A percentile compares a stretch with the other conserved stretches of the same genome.
These are phyloP conservation scores for Coniella vitis DNA, from an alignment of 2,329 filamentous ascomycete species.

Conservation along the genomic window DNA sequence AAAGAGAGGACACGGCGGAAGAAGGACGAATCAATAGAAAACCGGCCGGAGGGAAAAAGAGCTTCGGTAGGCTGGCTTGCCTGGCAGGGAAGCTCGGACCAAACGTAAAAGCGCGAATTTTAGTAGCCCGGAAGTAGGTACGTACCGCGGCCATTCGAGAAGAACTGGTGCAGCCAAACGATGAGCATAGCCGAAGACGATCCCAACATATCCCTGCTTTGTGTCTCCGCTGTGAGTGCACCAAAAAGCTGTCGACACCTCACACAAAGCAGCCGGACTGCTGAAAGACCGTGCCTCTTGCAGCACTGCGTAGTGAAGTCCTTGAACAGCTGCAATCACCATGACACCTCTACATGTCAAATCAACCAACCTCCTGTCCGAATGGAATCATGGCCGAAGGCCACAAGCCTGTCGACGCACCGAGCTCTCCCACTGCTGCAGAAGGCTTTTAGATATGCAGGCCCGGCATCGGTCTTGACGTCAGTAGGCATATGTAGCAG, in stretches of 20 bases:
- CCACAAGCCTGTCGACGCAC: too few relatives aligned
- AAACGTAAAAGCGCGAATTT: constrained; percentile 20
- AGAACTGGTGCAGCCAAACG: background rate
- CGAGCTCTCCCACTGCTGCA: background rate
- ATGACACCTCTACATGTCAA: too few relatives aligned
- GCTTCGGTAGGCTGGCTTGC: constrained; percentile 19
- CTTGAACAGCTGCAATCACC: too few relatives aligned
- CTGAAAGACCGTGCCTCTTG: background rate
- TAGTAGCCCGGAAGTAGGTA: background rate
- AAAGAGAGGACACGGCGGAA: constrained; percentile 29
- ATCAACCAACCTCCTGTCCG: too few relatives aligned
- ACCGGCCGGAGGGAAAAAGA: constrained; percentile 22
- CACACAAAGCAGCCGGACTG: background rate
- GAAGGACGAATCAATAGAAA: constrained; percentile 18
- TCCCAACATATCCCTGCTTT: background rate
- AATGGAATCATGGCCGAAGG: too few relatives aligned
- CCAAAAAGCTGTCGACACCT: background rate
- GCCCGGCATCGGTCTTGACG: too few relatives aligned
- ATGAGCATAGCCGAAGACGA: background rate
- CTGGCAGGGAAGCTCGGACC: background rate
- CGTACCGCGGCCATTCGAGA: constrained; percentile 1
- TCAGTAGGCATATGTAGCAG: too few relatives aligned
- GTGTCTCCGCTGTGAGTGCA: background rate
- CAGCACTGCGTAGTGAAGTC: background rate
- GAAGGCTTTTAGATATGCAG: too few relatives aligned